Conservation (phyloP, 225 moss, liverwort and hornwort species). For the Physcomitrellopsis africana region DNA sequence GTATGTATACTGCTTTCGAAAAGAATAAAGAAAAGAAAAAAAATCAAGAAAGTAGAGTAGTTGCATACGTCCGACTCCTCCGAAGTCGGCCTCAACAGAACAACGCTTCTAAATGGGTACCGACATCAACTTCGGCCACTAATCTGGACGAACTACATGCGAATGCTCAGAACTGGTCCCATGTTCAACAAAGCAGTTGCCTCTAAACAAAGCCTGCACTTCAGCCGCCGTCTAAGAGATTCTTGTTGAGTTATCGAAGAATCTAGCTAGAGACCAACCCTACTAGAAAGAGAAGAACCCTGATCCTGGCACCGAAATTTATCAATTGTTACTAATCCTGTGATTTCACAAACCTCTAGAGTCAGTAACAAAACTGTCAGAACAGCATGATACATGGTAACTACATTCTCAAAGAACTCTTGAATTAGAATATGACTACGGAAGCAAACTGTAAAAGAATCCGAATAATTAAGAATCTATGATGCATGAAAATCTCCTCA, state of each 20-base stretch:
- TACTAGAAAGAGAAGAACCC: too few species aligned
- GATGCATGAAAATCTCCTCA: neutral
- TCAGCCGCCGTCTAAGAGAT: too few species aligned
- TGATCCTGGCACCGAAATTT: too few species aligned
- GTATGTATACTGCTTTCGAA: too few species aligned
- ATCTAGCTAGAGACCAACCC: too few species aligned
- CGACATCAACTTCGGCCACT: neutral
- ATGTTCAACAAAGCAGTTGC: neutral
- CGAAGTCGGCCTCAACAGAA: neutral
- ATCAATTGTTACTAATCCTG: too few species aligned
- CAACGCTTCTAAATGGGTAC: neutral
- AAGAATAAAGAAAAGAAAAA: too few species aligned
- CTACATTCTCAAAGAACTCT: neutral
- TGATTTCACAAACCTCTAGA: neutral
- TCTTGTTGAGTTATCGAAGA: too few species aligned
- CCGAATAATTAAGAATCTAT: neutral
- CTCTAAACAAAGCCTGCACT: too few species aligned
- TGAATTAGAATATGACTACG: neutral
- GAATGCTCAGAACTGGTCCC: neutral
- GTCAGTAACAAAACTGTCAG: neutral
- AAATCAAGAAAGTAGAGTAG: too few species aligned
- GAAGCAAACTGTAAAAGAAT: neutral
- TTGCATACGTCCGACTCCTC: too few species aligned
- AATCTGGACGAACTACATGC: neutral
- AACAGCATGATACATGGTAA: neutral